Evolutionary conservation across 495 filamentous ascomycete species (phyloP).

Genomic region (Aspergillus funiculosus): DNA sequence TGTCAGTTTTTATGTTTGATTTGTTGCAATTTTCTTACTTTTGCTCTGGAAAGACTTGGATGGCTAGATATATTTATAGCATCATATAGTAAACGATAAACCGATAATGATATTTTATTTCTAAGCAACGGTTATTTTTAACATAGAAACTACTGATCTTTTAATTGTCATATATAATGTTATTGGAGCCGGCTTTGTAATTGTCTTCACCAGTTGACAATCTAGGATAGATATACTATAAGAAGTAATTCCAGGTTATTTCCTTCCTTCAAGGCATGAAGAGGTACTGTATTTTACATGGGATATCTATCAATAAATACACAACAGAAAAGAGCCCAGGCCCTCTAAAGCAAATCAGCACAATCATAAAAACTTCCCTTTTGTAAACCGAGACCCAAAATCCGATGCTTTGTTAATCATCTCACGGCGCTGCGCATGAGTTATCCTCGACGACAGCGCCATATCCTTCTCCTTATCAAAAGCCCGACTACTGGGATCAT

Average conservation of each 20-base stretch:
- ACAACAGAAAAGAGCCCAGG: too few species aligned
- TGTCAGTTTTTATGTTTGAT: constrained; percentile 10
- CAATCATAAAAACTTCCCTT: constrained; percentile 54
- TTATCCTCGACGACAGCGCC: constrained; percentile 64
- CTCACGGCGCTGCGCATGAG: constrained; percentile 67
- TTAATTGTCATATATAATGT: not conserved
- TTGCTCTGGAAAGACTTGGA: constrained; percentile 9
- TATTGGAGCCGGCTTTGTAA: too few species aligned
- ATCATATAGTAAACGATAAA: not conserved
- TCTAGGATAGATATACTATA: too few species aligned
- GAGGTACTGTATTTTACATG: not conserved
- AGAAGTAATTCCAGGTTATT: too few species aligned
- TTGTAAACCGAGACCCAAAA: constrained; percentile 76
- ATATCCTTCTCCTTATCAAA: constrained; percentile 98
- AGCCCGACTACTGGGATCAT: constrained; percentile 82
- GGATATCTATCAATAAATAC: too few species aligned
- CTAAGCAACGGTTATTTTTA: too few species aligned
- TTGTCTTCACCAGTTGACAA: too few species aligned
- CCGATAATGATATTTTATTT: constrained; percentile 1
- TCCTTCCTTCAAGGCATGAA: too few species aligned
- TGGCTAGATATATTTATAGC: constrained; percentile 5
- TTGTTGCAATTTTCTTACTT: constrained; percentile 7
- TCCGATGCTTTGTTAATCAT: constrained; percentile 74
- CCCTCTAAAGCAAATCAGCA: too few species aligned
- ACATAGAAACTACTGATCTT: not conserved